These are phyloP conservation scores for Abelmoschus esculentus DNA, from an alignment of 345 rosid species.

Conservation along the genomic window DNA sequence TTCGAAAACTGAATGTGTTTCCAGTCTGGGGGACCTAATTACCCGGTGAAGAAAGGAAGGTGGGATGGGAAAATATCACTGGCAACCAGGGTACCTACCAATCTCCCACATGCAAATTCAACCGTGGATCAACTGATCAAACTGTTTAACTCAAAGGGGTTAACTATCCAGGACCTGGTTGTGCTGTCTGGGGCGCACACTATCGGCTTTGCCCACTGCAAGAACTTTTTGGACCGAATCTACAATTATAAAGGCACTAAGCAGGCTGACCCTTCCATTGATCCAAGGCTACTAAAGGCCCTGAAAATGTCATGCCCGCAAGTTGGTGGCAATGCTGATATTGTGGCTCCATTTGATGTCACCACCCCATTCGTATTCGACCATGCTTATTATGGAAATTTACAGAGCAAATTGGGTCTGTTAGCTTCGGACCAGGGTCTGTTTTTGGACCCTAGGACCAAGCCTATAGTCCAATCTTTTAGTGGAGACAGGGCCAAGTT, in stretches of 20 bases:
- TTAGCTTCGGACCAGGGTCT: constrained; percentile 60
- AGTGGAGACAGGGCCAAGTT: constrained; percentile 46
- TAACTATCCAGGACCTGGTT: constrained; percentile 52
- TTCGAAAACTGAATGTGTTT: neutral
- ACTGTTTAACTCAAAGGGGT: constrained; percentile 64
- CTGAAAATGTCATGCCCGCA: constrained; percentile 62
- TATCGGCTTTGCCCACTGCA: constrained; percentile 76
- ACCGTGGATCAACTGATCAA: constrained; percentile 57
- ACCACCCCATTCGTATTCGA: constrained; percentile 73
- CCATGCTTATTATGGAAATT: constrained; percentile 52
- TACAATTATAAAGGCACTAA: constrained; percentile 51
- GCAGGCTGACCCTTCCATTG: constrained; percentile 50
- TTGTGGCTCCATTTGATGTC: constrained; percentile 58
- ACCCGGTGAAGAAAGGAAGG: constrained; percentile 73
- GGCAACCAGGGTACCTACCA: constrained; percentile 45
- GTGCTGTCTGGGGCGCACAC: constrained; percentile 81
- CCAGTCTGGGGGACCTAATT: constrained; percentile 74
- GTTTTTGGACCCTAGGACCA: constrained; percentile 51
- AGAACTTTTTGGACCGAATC: constrained; percentile 44
- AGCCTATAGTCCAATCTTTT: constrained; percentile 39
- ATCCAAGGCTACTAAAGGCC: constrained; percentile 56
- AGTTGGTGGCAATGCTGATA: constrained; percentile 40
- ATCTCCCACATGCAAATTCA: constrained; percentile 59
- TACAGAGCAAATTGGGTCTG: constrained; percentile 52
- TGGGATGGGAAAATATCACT: constrained; percentile 66